phyloP scores from a whole-genome alignment of 2,329 filamentous ascomycete species.

The Didymella sp. region DNA sequence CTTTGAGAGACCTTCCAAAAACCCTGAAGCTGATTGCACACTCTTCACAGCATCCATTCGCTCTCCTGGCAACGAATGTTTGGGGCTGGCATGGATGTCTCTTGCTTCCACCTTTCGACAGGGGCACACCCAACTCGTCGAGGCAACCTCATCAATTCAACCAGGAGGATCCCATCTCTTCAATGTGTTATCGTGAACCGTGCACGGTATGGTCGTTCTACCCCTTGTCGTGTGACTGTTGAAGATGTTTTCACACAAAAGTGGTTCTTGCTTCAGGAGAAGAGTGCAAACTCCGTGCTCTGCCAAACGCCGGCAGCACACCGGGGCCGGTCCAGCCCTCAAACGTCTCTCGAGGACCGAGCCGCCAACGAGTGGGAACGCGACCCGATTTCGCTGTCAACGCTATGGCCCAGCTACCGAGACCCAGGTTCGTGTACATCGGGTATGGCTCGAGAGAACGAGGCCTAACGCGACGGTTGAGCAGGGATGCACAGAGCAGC shows the following conservation, averaged over 20 bases:
- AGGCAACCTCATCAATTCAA: neutral
- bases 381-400: conserved; percentile 14
- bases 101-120: neutral
- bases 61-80: too few relatives aligned
- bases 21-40: too few relatives aligned
- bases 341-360: conserved; percentile 17
- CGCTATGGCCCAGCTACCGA: conserved; percentile 17
- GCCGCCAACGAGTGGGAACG: conserved; percentile 20
- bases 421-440: conserved; percentile 10
- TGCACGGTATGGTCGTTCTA: neutral
- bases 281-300: neutral
- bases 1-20: too few relatives aligned
- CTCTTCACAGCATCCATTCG: too few relatives aligned
- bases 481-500: conserved; percentile 17
- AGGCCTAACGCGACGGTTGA: conserved; percentile 9
- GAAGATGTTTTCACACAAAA: neutral
- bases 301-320: conserved; percentile 4
- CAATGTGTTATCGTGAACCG: neutral
- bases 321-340: conserved; percentile 8
- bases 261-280: conserved; percentile 11
- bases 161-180: neutral
- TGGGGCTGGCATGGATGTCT: too few relatives aligned
- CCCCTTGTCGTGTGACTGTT: neutral
- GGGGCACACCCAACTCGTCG: neutral
- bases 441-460: conserved; percentile 11